Conservation (phyloP, 257 asterid species). For the Solanum arcanum region DNA sequence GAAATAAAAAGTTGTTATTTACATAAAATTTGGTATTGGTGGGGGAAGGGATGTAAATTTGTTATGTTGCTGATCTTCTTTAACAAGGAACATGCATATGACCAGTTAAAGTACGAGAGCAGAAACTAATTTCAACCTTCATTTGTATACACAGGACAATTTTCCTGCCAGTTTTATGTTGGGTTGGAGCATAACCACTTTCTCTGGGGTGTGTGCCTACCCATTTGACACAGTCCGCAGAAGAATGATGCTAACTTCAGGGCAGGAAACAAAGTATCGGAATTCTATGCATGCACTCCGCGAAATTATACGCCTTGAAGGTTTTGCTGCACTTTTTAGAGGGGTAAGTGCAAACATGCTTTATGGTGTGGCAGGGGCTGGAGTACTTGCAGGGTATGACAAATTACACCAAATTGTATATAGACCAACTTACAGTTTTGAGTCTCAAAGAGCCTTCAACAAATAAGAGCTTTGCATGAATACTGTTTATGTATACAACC, state of each 20-base stretch:
- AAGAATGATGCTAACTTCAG: slow-evolving; percentile 97
- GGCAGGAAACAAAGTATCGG: slow-evolving; percentile 63
- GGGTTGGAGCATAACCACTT: slow-evolving; percentile 92
- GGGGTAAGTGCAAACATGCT: slow-evolving; percentile 90
- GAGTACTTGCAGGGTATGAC: slow-evolving; percentile 97
- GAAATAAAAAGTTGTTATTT: neutral
- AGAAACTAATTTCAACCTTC: neutral
- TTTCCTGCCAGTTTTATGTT: slow-evolving; percentile 78
- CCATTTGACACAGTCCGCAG: slow-evolving; percentile 89
- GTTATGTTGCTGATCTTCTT: neutral
- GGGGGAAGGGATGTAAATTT: neutral
- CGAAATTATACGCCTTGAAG: slow-evolving; percentile 61
- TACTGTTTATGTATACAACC: neutral
- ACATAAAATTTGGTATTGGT: neutral
- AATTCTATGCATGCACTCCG: slow-evolving; percentile 56
- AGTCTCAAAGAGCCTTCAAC: slow-evolving; percentile 47
- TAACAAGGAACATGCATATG: neutral
- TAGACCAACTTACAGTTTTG: slow-evolving; percentile 34
- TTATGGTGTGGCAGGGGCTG: slow-evolving; percentile 92
- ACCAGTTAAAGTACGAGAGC: neutral
- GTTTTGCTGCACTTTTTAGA: slow-evolving; percentile 53
- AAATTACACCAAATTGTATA: slow-evolving; percentile 48
- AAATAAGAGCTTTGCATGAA: slow-evolving; percentile 13
- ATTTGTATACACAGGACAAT: slow-evolving; percentile 50
- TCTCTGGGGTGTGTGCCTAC: slow-evolving; percentile 86